A percentile compares a stretch with the other conserved stretches of the same genome.
phyloP scores from a whole-genome alignment of 192 early-diverging fungal genomes.

The Coemansia furcata region DNA sequence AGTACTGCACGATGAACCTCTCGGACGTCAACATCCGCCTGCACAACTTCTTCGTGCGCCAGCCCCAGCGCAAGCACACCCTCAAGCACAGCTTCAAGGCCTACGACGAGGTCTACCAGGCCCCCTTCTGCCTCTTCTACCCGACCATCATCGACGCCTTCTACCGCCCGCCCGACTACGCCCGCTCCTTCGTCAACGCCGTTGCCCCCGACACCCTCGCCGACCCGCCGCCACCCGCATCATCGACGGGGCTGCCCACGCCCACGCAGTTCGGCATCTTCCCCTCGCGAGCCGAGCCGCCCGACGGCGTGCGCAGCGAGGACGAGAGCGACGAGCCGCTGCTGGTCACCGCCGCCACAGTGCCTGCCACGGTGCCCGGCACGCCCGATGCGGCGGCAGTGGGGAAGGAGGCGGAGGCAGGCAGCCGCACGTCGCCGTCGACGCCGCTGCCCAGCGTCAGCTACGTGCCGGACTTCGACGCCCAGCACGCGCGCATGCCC shows the following conservation, averaged over 20 bases:
- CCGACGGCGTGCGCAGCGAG: not conserved
- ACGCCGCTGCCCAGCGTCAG: slow-evolving; percentile 14
- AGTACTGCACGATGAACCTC: slow-evolving; percentile 81
- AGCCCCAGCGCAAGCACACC: slow-evolving; percentile 63
- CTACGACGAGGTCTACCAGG: slow-evolving; percentile 80
- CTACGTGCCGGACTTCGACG: slow-evolving; percentile 33
- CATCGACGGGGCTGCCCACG: not conserved
- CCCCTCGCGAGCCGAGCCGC: slow-evolving; percentile 16
- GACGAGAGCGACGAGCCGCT: slow-evolving; percentile 2
- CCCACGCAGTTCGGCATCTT: slow-evolving; percentile 45
- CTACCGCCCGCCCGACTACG: slow-evolving; percentile 34
- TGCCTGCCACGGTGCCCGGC: slow-evolving; percentile 23
- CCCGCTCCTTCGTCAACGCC: slow-evolving; percentile 22
- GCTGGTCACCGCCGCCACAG: slow-evolving; percentile 11
- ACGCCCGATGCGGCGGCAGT: slow-evolving; percentile 1
- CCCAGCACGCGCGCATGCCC: slow-evolving; percentile 49
- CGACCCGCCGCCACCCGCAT: not conserved
- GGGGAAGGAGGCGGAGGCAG: not conserved
- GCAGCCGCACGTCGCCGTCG: slow-evolving; percentile 10
- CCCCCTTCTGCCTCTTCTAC: slow-evolving; percentile 69
- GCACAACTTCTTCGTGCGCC: slow-evolving; percentile 77
- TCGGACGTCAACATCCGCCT: slow-evolving; percentile 81
- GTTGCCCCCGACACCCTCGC: not conserved
- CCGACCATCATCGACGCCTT: slow-evolving; percentile 48
- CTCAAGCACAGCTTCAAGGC: slow-evolving; percentile 78